Evolutionary conservation across 345 rosid genomes (phyloP), one percentile per base, ranked within the genome.

Genomic region (Stellera chamaejasme): DNA sequence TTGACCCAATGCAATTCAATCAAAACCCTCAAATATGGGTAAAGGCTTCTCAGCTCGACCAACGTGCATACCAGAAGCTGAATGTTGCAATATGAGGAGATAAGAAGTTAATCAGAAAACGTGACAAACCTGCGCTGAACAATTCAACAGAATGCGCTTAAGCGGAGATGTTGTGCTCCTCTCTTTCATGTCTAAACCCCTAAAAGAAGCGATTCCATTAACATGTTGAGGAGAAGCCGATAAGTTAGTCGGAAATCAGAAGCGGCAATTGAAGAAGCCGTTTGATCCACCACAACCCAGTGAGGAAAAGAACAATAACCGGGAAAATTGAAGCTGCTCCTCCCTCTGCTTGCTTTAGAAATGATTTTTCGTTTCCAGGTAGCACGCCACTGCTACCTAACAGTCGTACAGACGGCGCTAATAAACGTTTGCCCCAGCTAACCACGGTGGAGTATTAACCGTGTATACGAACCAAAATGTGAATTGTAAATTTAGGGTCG

Each of bases 141-240:
- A 93, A 61, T 80, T 88, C n/a, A 69, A 75, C 72, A 88, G 77
- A 72, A 93, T 73, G 63, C 89, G 87, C 61, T 68, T 81, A 28
- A 88, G 84, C 51, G 74, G 59, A 27, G 96, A 81, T 32, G 73
- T 66, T 46, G 85, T 59, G 50, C 73, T 84, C 66, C 73, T 92
- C 62, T 88, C 97, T 77, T 81, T 88, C 98, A 92, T 92, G 54
- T 67, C 79, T 66, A 62, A 79, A 51, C 41, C 55, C 26, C 85
- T 76, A 72, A 48, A 58, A 32, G 62, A 56, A 27, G 10, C 39
- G 39, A 32, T 8, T 32, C 39, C 39, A 32, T 32, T 5, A 13
- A 52, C 14, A 11, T 28, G 13, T 11, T 6, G 2, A 23, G 11
- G 28, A 36, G 11, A 0, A 32, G 42, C 10, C 5, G 32, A 2